Evolutionary conservation across 768 basidiomycete genomes (phyloP), one percentile per base, ranked within the genome.

Genomic region (Pleurotus citrinopileatus): DNA sequence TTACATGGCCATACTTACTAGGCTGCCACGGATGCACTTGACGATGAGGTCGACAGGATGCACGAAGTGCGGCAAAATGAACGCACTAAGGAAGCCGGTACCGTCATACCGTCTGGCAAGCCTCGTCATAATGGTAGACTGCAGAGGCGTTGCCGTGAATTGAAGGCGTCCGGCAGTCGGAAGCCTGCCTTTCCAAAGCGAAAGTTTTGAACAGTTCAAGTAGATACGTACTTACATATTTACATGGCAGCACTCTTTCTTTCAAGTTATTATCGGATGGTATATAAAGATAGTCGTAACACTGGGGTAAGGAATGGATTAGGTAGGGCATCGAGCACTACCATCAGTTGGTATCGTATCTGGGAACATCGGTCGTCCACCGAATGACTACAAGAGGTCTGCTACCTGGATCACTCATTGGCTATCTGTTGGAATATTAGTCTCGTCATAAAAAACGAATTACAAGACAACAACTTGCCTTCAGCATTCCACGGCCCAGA

Each of bases 401-500:
- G n/a, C n/a, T n/a, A n/a, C n/a, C n/a, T n/a, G n/a, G 32, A 9
- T 40, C 38, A 40, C 19, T 40, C 38, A n/a, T 40, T 40, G 7
- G 38, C 38, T 15, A 40, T 40, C 38, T 40, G 17, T 40, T 7
- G 19, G 17, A 19, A 13, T 9, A 40, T 34, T 9, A 34, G 32
- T 10, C 32, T n/a, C n/a, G n/a, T n/a, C 29, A 32, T 32, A 6
- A 32, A 13, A 19, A 15, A 15, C 12, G 38, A 40, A 19, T 40
- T 19, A n/a, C 12, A 19, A 19, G 38, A 40, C 38, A 19, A n/a
- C 17, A n/a, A 40, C 38, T 40, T 13, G 48, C 45, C 45, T 54
- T 57, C 45, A 57, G 43, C 6, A 42, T 40, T 19, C 48, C 48
- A 19, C 52, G 17, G 46, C 36, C 51, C 26, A 53, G 36, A 34